Conservation (phyloP, 495 filamentous ascomycete species). For the Daldinia concentrica region DNA sequence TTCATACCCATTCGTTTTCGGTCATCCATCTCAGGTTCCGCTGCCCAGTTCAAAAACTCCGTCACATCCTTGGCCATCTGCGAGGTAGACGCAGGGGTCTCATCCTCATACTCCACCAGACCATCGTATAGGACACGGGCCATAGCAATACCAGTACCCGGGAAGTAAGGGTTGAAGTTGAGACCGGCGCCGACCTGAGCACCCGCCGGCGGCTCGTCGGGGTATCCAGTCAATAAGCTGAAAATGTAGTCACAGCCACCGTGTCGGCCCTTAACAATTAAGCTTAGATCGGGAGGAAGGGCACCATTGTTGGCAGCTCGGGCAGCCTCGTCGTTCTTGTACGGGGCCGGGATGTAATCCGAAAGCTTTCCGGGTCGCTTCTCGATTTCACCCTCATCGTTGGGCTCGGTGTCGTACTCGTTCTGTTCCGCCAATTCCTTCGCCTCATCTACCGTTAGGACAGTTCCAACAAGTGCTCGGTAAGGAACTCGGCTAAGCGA, state of each 20-base stretch:
- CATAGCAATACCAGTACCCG: conserved; percentile 98
- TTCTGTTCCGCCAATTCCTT: conserved; percentile 96
- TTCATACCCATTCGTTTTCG: conserved; percentile 99
- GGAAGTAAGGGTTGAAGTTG: conserved; percentile 99
- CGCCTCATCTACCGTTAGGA: conserved; percentile 96
- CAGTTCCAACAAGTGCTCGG: conserved; percentile 87
- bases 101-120: conserved; percentile 98
- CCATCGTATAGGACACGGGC: conserved; percentile 97
- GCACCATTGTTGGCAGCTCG: conserved; percentile 98
- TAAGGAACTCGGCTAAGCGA: conserved; percentile 94
- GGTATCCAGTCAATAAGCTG: conserved; percentile 95
- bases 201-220: conserved; percentile 93
- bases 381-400: conserved; percentile 96
- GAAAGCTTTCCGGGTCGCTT: conserved; percentile 98
- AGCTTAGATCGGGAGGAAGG: conserved; percentile 93
- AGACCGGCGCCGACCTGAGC: conserved; percentile 81
- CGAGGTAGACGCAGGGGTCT: conserved; percentile 89
- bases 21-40: conserved; percentile 98
- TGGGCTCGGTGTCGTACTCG: conserved; percentile 98
- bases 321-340: conserved; percentile 98
- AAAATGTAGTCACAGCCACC: conserved; percentile 99
- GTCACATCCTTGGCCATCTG: conserved; percentile 99
- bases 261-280: conserved; percentile 98
- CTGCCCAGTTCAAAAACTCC: conserved; percentile 99
- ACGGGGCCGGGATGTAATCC: conserved; percentile 93